These are phyloP conservation scores for Aphanoascus verrucosus DNA, from an alignment of 2,329 filamentous ascomycete genomes.

Conservation along the genomic window DNA sequence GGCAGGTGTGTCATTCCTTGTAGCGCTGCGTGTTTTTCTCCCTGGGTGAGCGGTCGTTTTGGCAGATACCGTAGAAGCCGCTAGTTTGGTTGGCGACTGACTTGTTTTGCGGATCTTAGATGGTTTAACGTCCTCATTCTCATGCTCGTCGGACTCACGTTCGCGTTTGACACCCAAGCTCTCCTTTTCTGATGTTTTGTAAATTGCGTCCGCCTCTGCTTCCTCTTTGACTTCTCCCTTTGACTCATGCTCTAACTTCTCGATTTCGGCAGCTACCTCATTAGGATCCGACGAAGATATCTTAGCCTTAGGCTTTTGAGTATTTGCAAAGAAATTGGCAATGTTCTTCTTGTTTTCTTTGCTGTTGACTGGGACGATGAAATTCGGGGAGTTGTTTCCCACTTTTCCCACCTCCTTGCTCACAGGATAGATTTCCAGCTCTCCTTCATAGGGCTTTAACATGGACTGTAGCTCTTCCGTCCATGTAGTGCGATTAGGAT, in stretches of 20 bases:
- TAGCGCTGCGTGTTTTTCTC: constrained; percentile 46
- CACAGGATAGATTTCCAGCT: constrained; percentile 77
- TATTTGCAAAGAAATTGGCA: constrained; percentile 76
- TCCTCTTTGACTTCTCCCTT: constrained; percentile 25
- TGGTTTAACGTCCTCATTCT: constrained; percentile 30
- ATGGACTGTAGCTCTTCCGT: constrained; percentile 64
- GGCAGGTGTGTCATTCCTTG: constrained; percentile 42
- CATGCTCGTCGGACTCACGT: constrained; percentile 4
- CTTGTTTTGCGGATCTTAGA: constrained; percentile 11
- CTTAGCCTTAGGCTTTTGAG: constrained; percentile 27
- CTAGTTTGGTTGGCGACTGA: not conserved
- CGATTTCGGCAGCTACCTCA: constrained; percentile 11
- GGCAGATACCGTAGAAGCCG: not conserved
- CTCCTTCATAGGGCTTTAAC: constrained; percentile 66
- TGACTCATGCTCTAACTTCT: not conserved
- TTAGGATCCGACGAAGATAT: constrained; percentile 1
- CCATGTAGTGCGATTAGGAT: constrained; percentile 64
- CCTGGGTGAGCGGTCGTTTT: constrained; percentile 20
- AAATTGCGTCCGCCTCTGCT: constrained; percentile 23
- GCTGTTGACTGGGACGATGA: constrained; percentile 72
- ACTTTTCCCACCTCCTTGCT: constrained; percentile 86
- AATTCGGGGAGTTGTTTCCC: constrained; percentile 75
- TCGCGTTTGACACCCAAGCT: constrained; percentile 9
- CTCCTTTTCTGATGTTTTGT: constrained; percentile 6
- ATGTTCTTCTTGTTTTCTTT: constrained; percentile 88